Conservation (phyloP, 495 filamentous ascomycete species). For the Parathielavia appendiculata region DNA sequence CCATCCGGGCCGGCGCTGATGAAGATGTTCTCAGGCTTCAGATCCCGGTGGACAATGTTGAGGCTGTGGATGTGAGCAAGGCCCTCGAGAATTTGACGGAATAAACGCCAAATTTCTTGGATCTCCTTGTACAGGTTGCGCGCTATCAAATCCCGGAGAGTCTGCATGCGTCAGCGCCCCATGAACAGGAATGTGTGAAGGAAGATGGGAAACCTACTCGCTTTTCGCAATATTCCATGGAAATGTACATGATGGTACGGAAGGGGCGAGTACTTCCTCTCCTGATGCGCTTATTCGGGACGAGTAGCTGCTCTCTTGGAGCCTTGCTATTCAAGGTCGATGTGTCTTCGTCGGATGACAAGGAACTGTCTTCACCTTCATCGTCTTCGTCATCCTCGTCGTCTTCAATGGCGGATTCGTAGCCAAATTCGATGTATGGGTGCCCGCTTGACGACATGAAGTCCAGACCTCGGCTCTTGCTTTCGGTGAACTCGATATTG, state of each 20-base stretch:
- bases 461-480: constrained; percentile 76
- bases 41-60: constrained; percentile 90
- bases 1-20: constrained; percentile 61
- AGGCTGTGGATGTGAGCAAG: constrained; percentile 83
- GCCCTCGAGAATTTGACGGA: constrained; percentile 88
- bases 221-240: constrained; percentile 96
- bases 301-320: constrained; percentile 14
- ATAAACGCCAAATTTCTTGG: constrained; percentile 81
- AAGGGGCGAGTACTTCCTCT: constrained; percentile 35
- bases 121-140: constrained; percentile 64
- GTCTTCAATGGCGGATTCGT: constrained; percentile 59
- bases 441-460: constrained; percentile 88
- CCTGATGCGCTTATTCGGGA: constrained; percentile 21
- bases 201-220: constrained; percentile 50
- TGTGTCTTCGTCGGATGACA: constrained; percentile 24
- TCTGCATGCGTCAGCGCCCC: constrained; percentile 42
- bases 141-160: constrained; percentile 83
- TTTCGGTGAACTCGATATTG: constrained; percentile 60
- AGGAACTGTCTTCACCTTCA: constrained; percentile 19
- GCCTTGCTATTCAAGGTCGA: constrained; percentile 15
- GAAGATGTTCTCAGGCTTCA: constrained; percentile 98
- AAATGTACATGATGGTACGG: constrained; percentile 46
- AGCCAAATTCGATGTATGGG: constrained; percentile 72
- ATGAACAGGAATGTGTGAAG: background rate
- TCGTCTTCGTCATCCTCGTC: constrained; percentile 32